Evolutionary conservation across 75 land plant genomes (phyloP), one percentile per base, ranked within the genome.

Genomic region (Gnetum montanum): DNA sequence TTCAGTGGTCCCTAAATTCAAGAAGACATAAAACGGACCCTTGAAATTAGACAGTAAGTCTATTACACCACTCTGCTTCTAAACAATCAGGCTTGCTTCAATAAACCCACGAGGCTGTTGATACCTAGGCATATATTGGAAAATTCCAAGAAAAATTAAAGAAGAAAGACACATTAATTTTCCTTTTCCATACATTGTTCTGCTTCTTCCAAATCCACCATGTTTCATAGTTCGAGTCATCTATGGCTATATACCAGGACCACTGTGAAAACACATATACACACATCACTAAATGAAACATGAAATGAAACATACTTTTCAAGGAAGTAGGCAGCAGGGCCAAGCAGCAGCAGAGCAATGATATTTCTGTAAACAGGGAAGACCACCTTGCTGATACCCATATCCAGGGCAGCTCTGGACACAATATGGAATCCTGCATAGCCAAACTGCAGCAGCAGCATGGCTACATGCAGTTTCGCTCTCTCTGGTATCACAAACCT

Each of bases 361-460:
- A 72, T 69, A 63, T 89, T 89, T 31, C 92, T 66, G 48, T 86
- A 86, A 35, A 88, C 78, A 16, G 86, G 82, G 52, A 78, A 82
- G 7, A 88, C 82, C 47, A 82, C 64, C 60, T 81, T 76, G 73
- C 90, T 88, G 20, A 86, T 50, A 13, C 94, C 92, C 46, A 70
- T 76, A 58, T 73, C 73, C 10, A 88, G 75, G 28, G 85, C 86
- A 41, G 72, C 64, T 34, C 91, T 75, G 4, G 86, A 68, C 20
- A 88, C 82, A 20, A 88, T 81, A 52, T 86, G 86, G 55, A 79
- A 76, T 11, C 92, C 91, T n/a, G 86, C 83, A 64, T 58, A 82
- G 45, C 85, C 74, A 8, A 86, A 50, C 52, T 85, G 90, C 49
- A 88, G 68, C 8, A 40, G 30, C 20, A 76, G 44, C 69, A 79